Evolutionary conservation across 140 eudicot genomes (phyloP).

Genomic region (Flaveria floridana): DNA sequence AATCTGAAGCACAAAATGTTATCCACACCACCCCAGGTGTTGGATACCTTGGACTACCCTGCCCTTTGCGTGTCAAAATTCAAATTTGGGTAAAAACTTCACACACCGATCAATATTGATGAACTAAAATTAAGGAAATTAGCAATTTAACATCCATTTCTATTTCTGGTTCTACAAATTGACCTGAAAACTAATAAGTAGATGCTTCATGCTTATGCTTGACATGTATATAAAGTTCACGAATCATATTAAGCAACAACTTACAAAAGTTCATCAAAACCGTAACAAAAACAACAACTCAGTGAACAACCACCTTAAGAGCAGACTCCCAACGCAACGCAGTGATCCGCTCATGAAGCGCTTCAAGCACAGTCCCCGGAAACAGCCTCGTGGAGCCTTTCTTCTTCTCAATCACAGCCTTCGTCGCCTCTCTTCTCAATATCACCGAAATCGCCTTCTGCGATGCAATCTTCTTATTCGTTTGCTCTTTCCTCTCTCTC

Average conservation of each 20-base stretch:
- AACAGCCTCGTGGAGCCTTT: conserved; percentile 70
- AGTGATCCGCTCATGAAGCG: conserved; percentile 84
- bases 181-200: too few species aligned
- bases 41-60: too few species aligned
- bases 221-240: too few species aligned
- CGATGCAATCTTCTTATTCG: conserved; percentile 73
- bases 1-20: background rate
- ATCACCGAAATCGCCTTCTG: conserved; percentile 82
- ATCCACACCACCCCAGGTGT: background rate
- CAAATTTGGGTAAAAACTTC: background rate
- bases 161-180: too few species aligned
- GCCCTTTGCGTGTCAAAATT: background rate
- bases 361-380: conserved; percentile 84
- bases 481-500: conserved; percentile 65
- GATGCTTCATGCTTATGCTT: too few species aligned
- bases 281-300: background rate
- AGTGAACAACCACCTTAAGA: conserved; percentile 54
- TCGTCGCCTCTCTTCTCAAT: conserved; percentile 83
- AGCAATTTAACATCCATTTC: too few species aligned
- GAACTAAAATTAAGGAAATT: background rate
- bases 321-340: conserved; percentile 99
- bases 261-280: background rate
- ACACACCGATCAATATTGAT: background rate
- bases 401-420: conserved; percentile 84
- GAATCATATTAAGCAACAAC: too few species aligned